These are phyloP conservation scores for Lentinus polychrous DNA, from an alignment of 1,284 basidiomycete species.

Conservation along the genomic window DNA sequence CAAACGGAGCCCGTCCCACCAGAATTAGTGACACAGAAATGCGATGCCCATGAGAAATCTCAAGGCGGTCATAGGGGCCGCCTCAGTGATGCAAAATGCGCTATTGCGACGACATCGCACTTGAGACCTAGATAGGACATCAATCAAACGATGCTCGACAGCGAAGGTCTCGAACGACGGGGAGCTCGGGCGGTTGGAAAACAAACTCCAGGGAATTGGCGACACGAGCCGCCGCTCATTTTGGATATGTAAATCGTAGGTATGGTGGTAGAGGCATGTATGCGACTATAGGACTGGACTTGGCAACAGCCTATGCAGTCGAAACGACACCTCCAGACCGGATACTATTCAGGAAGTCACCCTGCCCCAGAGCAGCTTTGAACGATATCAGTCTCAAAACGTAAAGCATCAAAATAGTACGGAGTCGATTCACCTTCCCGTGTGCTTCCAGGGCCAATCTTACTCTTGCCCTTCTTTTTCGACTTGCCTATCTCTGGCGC, in stretches of 20 bases:
- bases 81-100: too few species aligned
- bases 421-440: constrained; percentile 39
- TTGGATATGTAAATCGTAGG: background rate
- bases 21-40: background rate
- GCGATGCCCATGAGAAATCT: background rate
- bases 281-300: too few species aligned
- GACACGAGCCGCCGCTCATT: too few species aligned
- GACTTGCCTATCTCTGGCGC: constrained; percentile 49
- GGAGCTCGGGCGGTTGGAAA: too few species aligned
- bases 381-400: background rate
- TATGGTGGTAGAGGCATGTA: too few species aligned
- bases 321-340: constrained; percentile 54
- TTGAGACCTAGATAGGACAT: too few species aligned
- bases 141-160: too few species aligned
- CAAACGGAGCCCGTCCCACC: too few species aligned
- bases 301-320: constrained; percentile 17
- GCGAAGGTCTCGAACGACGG: too few species aligned
- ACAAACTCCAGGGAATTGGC: too few species aligned
- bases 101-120: too few species aligned
- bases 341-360: constrained; percentile 75
- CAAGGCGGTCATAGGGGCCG: background rate
- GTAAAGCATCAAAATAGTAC: background rate
- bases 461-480: constrained; percentile 44
- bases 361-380: constrained; percentile 50
- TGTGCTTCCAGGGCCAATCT: constrained; percentile 38